Conservation (phyloP, 2,329 filamentous ascomycete genomes). For the Sordariomycetes sp. region DNA sequence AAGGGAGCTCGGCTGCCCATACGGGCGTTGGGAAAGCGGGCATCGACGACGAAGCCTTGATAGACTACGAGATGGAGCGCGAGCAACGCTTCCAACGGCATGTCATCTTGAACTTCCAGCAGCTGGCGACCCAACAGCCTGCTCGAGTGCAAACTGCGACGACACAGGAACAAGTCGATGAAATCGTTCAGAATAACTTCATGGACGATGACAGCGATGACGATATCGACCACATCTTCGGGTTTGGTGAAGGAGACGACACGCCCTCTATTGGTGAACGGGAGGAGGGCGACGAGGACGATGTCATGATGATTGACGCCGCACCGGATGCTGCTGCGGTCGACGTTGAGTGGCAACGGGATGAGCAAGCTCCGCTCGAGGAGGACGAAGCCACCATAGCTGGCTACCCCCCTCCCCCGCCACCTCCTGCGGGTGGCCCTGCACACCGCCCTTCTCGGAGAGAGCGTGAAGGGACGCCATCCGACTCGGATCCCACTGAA, state of each 20-base stretch:
- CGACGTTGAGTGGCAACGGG: constrained; percentile 35
- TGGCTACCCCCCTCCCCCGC: constrained; percentile 54
- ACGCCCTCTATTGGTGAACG: constrained; percentile 18
- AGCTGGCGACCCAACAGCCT: constrained; percentile 10
- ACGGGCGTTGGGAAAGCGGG: constrained; percentile 64
- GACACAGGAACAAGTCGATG: neutral
- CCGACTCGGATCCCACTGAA: constrained; percentile 60
- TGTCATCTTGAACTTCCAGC: constrained; percentile 16
- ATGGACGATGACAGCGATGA: constrained; percentile 32
- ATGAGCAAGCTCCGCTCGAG: constrained; percentile 53
- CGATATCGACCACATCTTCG: constrained; percentile 14
- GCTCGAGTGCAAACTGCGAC: constrained; percentile 9
- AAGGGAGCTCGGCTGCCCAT: constrained; percentile 74
- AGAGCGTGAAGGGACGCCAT: constrained; percentile 52
- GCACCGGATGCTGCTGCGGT: constrained; percentile 28
- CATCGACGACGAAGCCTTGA: constrained; percentile 66
- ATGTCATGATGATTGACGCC: constrained; percentile 44
- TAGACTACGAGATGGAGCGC: constrained; percentile 32
- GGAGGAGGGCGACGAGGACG: constrained; percentile 35
- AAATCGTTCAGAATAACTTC: constrained; percentile 17
- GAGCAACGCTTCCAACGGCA: constrained; percentile 21
- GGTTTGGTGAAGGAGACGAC: constrained; percentile 26
- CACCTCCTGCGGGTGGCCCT: constrained; percentile 35
- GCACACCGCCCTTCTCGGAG: constrained; percentile 26
- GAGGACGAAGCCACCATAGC: constrained; percentile 66